These are phyloP conservation scores for Hyaloraphidium curvatum DNA, from an alignment of 192 early-diverging fungal genomes.

Conservation along the genomic window DNA sequence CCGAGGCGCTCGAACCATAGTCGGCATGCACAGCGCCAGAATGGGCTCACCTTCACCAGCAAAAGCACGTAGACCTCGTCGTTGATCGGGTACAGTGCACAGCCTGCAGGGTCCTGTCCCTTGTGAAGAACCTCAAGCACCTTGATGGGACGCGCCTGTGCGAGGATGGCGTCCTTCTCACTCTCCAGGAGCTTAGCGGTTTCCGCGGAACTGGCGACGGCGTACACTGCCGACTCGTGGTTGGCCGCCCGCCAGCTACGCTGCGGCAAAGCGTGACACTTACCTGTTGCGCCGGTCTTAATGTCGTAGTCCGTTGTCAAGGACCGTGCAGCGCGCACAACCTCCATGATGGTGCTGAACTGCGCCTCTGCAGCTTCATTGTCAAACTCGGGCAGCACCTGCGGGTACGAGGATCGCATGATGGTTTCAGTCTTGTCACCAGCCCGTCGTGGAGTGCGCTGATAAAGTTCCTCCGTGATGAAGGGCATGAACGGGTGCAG, in stretches of 20 bases:
- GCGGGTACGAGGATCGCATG: slow-evolving; percentile 45
- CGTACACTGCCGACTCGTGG: slow-evolving; percentile 32
- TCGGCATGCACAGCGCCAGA: too few relatives aligned
- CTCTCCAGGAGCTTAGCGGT: slow-evolving; percentile 26
- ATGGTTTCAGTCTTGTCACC: slow-evolving; percentile 48
- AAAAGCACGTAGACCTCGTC: slow-evolving; percentile 54
- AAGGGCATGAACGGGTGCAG: slow-evolving; percentile 98
- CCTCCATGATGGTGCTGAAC: slow-evolving; percentile 59
- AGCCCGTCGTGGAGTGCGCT: slow-evolving; percentile 69
- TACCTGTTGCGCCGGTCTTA: slow-evolving; percentile 39
- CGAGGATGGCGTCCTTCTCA: slow-evolving; percentile 40
- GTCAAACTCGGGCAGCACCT: slow-evolving; percentile 21
- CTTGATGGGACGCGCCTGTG: slow-evolving; percentile 56
- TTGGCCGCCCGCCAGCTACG: too few relatives aligned
- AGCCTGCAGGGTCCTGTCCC: slow-evolving; percentile 50
- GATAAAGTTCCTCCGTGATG: slow-evolving; percentile 97
- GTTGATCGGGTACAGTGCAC: slow-evolving; percentile 45
- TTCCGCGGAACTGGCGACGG: slow-evolving; percentile 25
- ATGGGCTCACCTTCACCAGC: slow-evolving; percentile 35
- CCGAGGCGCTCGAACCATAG: neutral
- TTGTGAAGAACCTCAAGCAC: slow-evolving; percentile 37
- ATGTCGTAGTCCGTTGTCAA: slow-evolving; percentile 63
- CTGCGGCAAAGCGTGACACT: slow-evolving; percentile 6
- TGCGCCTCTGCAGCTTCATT: slow-evolving; percentile 47
- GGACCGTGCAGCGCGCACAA: slow-evolving; percentile 55